Evolutionary conservation across 1,284 basidiomycete genomes (phyloP), one percentile per base, ranked within the genome.

Genomic region (Irpex sp.): DNA sequence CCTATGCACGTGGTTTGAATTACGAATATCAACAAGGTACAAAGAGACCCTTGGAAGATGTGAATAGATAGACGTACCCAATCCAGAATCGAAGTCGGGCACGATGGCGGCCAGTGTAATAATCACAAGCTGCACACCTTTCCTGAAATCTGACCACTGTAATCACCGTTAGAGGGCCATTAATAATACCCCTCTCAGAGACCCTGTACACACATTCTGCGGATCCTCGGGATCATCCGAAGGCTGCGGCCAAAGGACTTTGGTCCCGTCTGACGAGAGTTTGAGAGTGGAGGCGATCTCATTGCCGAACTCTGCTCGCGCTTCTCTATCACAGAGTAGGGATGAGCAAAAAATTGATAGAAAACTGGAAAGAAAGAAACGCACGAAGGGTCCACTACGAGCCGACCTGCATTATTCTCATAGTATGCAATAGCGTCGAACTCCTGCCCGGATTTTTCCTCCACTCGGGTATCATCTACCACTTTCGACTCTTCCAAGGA

Each of bases 1-100:
- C 82, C 83, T 84, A 56, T 5, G 47, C 9, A n/a, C 12, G 10
- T 35, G 33, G 33, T 9, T 35, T 9, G 33, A 35, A 35, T 35
- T 35, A 35, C 8, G 33, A 35, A 35, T 35, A 35, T 35, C 33
- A 35, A 35, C 33, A 4, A 52, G 37, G 14, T 52, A 10, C 56
- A 33, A 14, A 56, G 58, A 18, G 52, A 21, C 23, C 12, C 19
- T 54, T 16, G 19, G 19, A 42, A n/a, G 35, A 23, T 9, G n/a
- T 35, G 5, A 39, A 35, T 48, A 33, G 21, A 12, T 47, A 18
- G 1, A 60, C 77, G 57, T 35, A 85, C 86, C 85, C 62, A 86
- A 84, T 0, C 82, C 85, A 10, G 84, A 86, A 65, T 86, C 84
- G 64, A 88, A 87, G 67, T 88, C 87, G 0, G 87, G 87, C 5